Conservation (phyloP, 371 early-diverging fungal genomes). For the Mucor velutinosus region DNA sequence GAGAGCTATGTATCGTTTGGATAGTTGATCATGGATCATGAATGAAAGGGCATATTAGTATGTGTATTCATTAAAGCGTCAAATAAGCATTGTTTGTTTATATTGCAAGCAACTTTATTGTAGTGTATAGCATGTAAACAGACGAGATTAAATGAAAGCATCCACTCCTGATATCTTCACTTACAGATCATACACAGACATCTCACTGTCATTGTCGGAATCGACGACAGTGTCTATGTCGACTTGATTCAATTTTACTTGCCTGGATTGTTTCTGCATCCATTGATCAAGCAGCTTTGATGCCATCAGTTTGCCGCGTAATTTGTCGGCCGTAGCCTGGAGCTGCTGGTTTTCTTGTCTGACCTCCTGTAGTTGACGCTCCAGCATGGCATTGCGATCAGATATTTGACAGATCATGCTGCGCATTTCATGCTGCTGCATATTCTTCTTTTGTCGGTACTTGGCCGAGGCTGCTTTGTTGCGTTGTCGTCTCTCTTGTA, state of each 20-base stretch:
- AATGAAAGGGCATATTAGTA: no score
- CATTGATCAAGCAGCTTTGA: slow-evolving; percentile 56
- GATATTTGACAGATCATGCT: slow-evolving; percentile 46
- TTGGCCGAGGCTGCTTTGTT: slow-evolving; percentile 68
- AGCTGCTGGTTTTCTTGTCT: slow-evolving; percentile 53
- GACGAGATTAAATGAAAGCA: no score
- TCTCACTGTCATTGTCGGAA: not conserved
- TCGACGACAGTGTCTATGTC: slow-evolving; percentile 3
- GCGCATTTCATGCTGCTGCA: slow-evolving; percentile 60
- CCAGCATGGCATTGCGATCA: slow-evolving; percentile 51
- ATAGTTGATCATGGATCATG: no score
- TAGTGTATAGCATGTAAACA: no score
- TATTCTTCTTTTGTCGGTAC: slow-evolving; percentile 65
- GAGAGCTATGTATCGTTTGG: no score
- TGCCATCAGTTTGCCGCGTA: slow-evolving; percentile 55
- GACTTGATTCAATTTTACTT: not conserved
- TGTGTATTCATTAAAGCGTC: no score
- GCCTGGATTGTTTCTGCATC: slow-evolving; percentile 15
- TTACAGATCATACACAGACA: not conserved
- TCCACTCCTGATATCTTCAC: no score
- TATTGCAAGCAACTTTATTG: no score
- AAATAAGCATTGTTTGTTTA: no score
- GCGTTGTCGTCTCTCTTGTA: slow-evolving; percentile 57
- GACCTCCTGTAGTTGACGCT: slow-evolving; percentile 50
- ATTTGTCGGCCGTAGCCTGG: slow-evolving; percentile 46